These are phyloP conservation scores for Petasospora rhodanensis DNA, from an alignment of 1,139 yeast genomes.

Conservation along the genomic window DNA sequence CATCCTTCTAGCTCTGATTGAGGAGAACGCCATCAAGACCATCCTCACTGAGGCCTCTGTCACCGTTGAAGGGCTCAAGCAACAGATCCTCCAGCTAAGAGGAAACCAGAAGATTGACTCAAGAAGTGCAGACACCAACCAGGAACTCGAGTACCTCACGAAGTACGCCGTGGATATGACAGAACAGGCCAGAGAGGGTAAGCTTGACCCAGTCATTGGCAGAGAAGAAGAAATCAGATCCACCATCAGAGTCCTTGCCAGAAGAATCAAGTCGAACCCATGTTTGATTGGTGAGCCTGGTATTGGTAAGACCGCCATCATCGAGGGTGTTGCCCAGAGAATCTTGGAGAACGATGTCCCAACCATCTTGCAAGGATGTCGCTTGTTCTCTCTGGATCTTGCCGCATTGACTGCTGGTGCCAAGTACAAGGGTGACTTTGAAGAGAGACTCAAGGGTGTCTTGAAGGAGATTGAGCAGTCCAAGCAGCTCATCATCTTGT, in stretches of 20 bases:
- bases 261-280: constrained; percentile 95
- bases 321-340: constrained; percentile 98
- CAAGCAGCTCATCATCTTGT: constrained; percentile 77
- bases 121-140: constrained; percentile 87
- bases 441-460: constrained; percentile 95
- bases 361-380: constrained; percentile 71
- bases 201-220: constrained; percentile 96
- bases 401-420: constrained; percentile 99
- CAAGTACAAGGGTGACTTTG: constrained; percentile 97
- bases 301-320: constrained; percentile 97
- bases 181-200: constrained; percentile 88
- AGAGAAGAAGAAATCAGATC: constrained; percentile 97
- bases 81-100: constrained; percentile 79
- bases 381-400: constrained; percentile 81
- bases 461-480: constrained; percentile 89
- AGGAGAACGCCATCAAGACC: constrained; percentile 65
- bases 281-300: constrained; percentile 98
- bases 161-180: constrained; percentile 94
- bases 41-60: constrained; percentile 73
- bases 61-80: constrained; percentile 66
- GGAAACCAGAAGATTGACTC: constrained; percentile 93
- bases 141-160: constrained; percentile 73
- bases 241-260: constrained; percentile 87
- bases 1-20: constrained; percentile 75
- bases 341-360: constrained; percentile 96